Base-by-base conservation (phyloP, 208 protist species). In the Trypanosoma brucei region DNA sequence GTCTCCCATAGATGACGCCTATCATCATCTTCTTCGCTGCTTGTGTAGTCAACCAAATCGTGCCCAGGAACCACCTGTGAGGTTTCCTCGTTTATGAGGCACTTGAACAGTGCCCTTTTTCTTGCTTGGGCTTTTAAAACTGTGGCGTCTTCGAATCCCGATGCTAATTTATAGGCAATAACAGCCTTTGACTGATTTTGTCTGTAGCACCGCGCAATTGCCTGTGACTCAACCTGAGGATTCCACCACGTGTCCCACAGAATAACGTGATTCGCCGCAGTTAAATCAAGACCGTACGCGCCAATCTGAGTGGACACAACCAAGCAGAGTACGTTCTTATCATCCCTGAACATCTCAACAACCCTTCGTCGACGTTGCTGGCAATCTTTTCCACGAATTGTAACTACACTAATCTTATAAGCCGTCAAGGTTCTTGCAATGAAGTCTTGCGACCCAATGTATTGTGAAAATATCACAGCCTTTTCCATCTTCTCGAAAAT, bases 161-260 rank as follows among this genome's bases (percentile, higher is more conserved):
- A 89, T 40, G 83, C 83, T 38, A 99, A 76, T 31, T 98, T 84
- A 79, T 99, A 99, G 37, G 99, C 97, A 49, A 90, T 97, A 11
- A 99, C 98, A 9, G 81, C 69, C 48, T 93, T 92, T 37, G 70
- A 93, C 72, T 99, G 98, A 40, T 99, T 99, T 3, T 99, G 97
- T 30, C 98, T 80, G 81, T 99, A 98, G 1, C 93, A 94, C 37
- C 98, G 83, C 59, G 94, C 93, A 65, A 94, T 78, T 35, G 94
- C 96, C 71, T 99, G 97, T 3, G 98, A 72, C 65, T 99, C 98
- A 46, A 98, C 98, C 70, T 99, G 97, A 11, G 98, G 97, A 68
- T 99, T 98, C 96, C 97, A 98, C 88, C 98, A 98, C n/a, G 81
- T 92, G 67, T 99, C 98, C 74, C 98, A 99, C 35, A 99, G 88